Percentiles rank a stretch among this genome's conserved stretches.
These are phyloP conservation scores for Calocybe gangraenosa DNA, from an alignment of 768 basidiomycete species.

Conservation along the genomic window DNA sequence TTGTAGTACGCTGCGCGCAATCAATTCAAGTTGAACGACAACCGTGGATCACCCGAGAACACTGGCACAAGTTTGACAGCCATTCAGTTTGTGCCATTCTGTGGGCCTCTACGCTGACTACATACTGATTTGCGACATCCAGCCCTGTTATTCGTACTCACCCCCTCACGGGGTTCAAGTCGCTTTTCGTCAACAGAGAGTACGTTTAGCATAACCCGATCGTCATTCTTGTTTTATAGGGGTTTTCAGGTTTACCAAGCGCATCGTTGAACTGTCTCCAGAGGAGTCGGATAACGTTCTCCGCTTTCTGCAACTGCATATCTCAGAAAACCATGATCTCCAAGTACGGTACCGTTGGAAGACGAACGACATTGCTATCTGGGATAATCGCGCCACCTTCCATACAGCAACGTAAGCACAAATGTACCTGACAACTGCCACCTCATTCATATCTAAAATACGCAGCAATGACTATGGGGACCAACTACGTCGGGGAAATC, in stretches of 20 bases:
- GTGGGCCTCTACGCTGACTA: not conserved
- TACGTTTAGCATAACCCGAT: slow-evolving; percentile 15
- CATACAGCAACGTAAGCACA: slow-evolving; percentile 41
- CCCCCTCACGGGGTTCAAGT: slow-evolving; percentile 58
- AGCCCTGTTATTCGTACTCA: slow-evolving; percentile 52
- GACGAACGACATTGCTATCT: slow-evolving; percentile 51
- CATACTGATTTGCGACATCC: not conserved
- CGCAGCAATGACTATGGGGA: slow-evolving; percentile 30
- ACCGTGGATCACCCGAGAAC: slow-evolving; percentile 42
- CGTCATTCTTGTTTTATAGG: not conserved
- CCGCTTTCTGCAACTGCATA: slow-evolving; percentile 43
- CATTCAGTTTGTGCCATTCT: slow-evolving; percentile 36
- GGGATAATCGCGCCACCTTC: slow-evolving; percentile 54
- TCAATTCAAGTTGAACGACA: slow-evolving; percentile 29
- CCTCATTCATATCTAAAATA: not conserved
- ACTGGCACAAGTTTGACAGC: slow-evolving; percentile 42
- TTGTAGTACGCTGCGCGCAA: slow-evolving; percentile 26
- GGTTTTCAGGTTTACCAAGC: slow-evolving; percentile 44
- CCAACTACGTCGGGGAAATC: slow-evolving; percentile 36
- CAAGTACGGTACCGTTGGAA: slow-evolving; percentile 51
- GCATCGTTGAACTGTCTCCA: slow-evolving; percentile 47
- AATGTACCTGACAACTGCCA: not conserved
- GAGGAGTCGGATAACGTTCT: slow-evolving; percentile 52
- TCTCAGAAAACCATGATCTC: slow-evolving; percentile 57
- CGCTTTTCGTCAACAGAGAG: slow-evolving; percentile 51